Evolutionary conservation across 139 green algal species (phyloP).

Genomic region (Chlamydomonas sp.): DNA sequence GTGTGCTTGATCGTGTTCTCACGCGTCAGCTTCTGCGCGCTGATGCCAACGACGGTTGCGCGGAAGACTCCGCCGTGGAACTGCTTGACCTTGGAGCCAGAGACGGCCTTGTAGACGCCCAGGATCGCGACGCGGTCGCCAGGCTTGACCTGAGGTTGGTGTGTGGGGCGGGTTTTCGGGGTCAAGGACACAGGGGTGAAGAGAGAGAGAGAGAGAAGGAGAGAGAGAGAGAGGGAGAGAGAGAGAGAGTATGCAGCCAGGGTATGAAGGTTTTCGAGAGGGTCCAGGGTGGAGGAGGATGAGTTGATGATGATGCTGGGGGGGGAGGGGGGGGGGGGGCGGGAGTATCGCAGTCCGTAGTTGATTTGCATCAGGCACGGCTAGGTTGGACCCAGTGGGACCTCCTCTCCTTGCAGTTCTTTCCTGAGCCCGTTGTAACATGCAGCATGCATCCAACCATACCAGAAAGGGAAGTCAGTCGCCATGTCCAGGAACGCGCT

Average conservation of each 20-base stretch:
- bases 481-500: neutral
- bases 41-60: constrained; percentile 53
- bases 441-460: neutral
- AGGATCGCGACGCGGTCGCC: constrained; percentile 85
- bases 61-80: constrained; percentile 14
- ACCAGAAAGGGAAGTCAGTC: too few species aligned
- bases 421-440: too few species aligned
- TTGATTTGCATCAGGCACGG: too few species aligned
- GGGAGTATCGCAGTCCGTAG: too few species aligned
- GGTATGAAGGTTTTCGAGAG: too few species aligned
- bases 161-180: neutral
- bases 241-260: too few species aligned
- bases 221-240: neutral
- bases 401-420: neutral
- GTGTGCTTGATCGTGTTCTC: constrained; percentile 33
- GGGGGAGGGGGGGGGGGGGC: too few species aligned
- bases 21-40: constrained; percentile 49
- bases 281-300: too few species aligned
- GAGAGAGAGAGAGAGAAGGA: too few species aligned
- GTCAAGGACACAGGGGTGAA: too few species aligned
- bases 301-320: too few species aligned
- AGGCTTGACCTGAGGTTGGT: constrained; percentile 67
- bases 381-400: too few species aligned
- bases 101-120: constrained; percentile 88
- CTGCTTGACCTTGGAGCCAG: constrained; percentile 16